A percentile compares a stretch with the other conserved stretches of the same genome.
Evolutionary conservation across 306 rosid genomes (phyloP).

Genomic region (Dryas alaskensis): DNA sequence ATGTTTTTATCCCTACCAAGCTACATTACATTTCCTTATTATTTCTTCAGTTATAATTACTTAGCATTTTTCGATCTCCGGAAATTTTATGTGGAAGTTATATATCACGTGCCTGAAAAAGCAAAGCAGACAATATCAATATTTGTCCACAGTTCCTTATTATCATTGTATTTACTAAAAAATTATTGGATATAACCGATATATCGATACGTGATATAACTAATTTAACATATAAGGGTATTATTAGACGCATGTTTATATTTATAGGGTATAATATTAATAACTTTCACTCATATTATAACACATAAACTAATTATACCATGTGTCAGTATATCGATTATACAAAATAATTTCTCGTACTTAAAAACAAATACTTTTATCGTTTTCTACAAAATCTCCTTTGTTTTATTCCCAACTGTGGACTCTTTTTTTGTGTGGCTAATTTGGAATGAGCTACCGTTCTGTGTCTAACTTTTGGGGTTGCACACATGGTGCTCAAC

Average conservation of each 20-base stretch:
- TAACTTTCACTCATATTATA: too few relatives aligned
- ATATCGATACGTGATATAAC: too few relatives aligned
- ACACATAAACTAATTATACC: too few relatives aligned
- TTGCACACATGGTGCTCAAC: neutral
- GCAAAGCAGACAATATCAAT: conserved; percentile 7
- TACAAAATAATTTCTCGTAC: too few relatives aligned
- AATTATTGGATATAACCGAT: too few relatives aligned
- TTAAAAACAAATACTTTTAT: neutral
- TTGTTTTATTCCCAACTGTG: neutral
- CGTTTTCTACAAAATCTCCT: neutral
- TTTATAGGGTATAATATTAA: too few relatives aligned
- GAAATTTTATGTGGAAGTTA: conserved; percentile 9
- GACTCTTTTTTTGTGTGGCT: too few relatives aligned
- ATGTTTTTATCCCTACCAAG: neutral
- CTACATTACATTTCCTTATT: neutral
- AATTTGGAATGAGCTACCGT: neutral
- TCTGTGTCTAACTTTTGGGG: neutral
- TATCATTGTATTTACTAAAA: too few relatives aligned
- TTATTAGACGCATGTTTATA: too few relatives aligned
- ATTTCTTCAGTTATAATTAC: neutral
- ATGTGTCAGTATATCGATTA: too few relatives aligned
- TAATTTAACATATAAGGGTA: too few relatives aligned
- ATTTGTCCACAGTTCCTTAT: too few relatives aligned
- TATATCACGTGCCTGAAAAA: conserved; percentile 29
- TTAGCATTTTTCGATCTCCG: neutral